Percentiles rank a stretch among this genome's conserved stretches.
Evolutionary conservation across 2,329 filamentous ascomycete genomes (phyloP).

Genomic region (Penicillium sp.): DNA sequence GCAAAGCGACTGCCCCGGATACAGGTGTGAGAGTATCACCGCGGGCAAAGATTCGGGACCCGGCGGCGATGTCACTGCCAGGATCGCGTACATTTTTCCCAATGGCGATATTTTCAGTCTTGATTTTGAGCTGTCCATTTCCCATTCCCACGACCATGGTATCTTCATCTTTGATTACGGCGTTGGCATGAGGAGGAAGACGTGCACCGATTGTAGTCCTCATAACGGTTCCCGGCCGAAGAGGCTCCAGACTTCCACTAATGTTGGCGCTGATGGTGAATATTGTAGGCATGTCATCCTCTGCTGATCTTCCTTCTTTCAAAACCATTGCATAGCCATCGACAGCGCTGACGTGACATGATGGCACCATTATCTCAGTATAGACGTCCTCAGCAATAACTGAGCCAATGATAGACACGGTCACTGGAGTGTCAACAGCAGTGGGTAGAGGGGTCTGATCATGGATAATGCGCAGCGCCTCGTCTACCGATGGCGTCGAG

Average conservation of each 20-base stretch:
- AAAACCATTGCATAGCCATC: constrained; percentile 93
- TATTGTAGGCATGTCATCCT: neutral
- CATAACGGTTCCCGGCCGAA: constrained; percentile 75
- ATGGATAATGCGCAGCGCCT: neutral
- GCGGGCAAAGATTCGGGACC: neutral
- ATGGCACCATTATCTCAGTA: constrained; percentile 80
- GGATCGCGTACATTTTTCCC: neutral
- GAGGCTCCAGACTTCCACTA: constrained; percentile 41
- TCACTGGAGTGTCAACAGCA: constrained; percentile 62
- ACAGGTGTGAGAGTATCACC: constrained; percentile 61
- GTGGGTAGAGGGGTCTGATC: constrained; percentile 57
- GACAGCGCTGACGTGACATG: constrained; percentile 91
- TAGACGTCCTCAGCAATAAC: constrained; percentile 83
- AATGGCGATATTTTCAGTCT: neutral
- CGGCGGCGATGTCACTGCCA: neutral
- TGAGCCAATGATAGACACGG: constrained; percentile 68
- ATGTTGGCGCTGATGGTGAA: neutral
- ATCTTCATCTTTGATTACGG: constrained; percentile 96
- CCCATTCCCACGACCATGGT: constrained; percentile 72
- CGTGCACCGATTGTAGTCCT: constrained; percentile 93
- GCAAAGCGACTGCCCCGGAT: constrained; percentile 85
- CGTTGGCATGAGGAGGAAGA: constrained; percentile 80
- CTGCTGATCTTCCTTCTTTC: constrained; percentile 39
- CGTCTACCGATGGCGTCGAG: neutral
- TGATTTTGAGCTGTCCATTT: neutral